Percentiles rank a stretch among this genome's conserved stretches.
Evolutionary conservation across 192 early-diverging fungal genomes (phyloP).

Genomic region (Coemansia sp.): DNA sequence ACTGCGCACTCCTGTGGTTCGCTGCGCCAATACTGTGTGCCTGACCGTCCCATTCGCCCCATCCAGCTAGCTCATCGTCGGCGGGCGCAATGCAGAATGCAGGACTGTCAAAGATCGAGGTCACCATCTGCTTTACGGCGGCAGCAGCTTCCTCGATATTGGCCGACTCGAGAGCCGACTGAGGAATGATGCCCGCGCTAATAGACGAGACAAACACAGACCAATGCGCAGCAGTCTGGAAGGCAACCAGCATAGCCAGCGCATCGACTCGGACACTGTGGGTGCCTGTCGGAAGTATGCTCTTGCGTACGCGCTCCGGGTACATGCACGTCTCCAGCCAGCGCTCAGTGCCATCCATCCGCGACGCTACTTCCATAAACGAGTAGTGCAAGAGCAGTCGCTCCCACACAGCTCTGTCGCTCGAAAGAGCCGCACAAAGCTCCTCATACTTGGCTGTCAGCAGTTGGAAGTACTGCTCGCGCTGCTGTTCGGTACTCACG

Average conservation of each 20-base stretch:
- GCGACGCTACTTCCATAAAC: slow-evolving; percentile 32
- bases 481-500: slow-evolving; percentile 41
- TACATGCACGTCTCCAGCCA: slow-evolving; percentile 34
- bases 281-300: slow-evolving; percentile 9
- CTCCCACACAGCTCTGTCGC: slow-evolving; percentile 18
- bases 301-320: slow-evolving; percentile 14
- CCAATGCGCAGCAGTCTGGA: slow-evolving; percentile 47
- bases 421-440: background rate
- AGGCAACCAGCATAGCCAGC: slow-evolving; percentile 35
- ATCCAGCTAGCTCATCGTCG: slow-evolving; percentile 2
- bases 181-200: slow-evolving; percentile 22
- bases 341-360: slow-evolving; percentile 27
- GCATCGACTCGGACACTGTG: slow-evolving; percentile 3
- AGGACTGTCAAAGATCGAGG: background rate
- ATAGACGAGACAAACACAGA: slow-evolving; percentile 22
- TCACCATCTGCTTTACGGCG: slow-evolving; percentile 21
- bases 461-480: slow-evolving; percentile 11
- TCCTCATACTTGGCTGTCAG: slow-evolving; percentile 12
- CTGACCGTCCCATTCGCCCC: slow-evolving; percentile 45
- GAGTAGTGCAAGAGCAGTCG: slow-evolving; percentile 40
- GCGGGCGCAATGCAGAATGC: background rate
- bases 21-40: slow-evolving; percentile 21
- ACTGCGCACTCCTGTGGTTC: slow-evolving; percentile 34
- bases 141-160: background rate
- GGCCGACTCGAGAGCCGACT: slow-evolving; percentile 10